Evolutionary conservation across 2,329 filamentous ascomycete genomes (phyloP).

Genomic region (Gaeumannomyces sp.): DNA sequence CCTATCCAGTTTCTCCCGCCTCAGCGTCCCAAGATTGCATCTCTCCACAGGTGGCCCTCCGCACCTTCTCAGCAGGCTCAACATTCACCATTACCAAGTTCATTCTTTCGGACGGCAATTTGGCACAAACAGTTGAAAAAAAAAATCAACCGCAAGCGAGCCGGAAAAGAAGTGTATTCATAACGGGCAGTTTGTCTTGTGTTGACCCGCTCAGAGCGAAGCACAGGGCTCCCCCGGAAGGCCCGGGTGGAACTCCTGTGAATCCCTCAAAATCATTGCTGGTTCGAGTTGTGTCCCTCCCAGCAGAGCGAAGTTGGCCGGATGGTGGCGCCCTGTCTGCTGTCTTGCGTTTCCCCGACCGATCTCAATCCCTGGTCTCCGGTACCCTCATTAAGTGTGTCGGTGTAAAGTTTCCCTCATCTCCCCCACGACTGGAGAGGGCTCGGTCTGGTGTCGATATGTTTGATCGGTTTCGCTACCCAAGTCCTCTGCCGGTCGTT

Average conservation of each 20-base stretch:
- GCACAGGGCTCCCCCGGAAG: not conserved
- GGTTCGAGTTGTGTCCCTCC: not conserved
- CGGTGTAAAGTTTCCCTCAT: not conserved
- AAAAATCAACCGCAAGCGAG: not conserved
- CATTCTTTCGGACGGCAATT: not conserved
- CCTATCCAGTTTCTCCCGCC: not conserved
- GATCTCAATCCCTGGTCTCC: not conserved
- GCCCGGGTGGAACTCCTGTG: not conserved
- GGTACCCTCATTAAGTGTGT: conserved; percentile 2
- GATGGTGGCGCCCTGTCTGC: not conserved
- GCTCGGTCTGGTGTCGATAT: not conserved
- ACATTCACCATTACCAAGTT: not conserved
- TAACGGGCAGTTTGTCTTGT: not conserved
- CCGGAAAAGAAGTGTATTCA: conserved; percentile 5
- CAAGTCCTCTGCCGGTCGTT: not conserved
- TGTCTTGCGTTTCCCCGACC: not conserved
- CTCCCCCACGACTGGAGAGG: not conserved
- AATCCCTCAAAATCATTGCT: conserved; percentile 1
- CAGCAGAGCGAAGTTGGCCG: not conserved
- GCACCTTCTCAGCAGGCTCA: too few relatives aligned
- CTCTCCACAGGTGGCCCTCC: too few relatives aligned
- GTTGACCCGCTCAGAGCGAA: conserved; percentile 3
- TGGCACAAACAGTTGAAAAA: not conserved
- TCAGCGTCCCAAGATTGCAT: too few relatives aligned
- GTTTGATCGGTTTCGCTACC: not conserved